These are phyloP conservation scores for Ogataea angusta DNA, from an alignment of 805 yeast genomes.

Conservation along the genomic window DNA sequence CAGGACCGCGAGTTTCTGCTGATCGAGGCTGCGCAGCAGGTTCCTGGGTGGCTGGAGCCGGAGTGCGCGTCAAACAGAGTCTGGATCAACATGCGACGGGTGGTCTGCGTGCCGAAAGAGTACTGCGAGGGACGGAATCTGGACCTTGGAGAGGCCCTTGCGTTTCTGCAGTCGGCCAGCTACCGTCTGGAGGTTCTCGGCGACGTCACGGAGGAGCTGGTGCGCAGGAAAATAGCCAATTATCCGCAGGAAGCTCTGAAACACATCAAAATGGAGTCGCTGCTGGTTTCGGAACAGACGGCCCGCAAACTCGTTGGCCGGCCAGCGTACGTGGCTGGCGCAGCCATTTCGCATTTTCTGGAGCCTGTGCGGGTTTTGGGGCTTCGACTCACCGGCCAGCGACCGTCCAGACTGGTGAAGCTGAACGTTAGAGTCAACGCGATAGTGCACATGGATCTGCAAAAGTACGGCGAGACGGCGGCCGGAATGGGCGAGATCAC, in stretches of 20 bases:
- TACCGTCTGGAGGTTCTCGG: conserved; percentile 30
- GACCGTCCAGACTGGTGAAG: conserved; percentile 1
- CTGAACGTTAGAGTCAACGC: conserved; percentile 12
- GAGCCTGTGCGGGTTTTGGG: conserved; percentile 2
- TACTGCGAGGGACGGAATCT: conserved; percentile 36
- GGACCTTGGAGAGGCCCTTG: conserved; percentile 37
- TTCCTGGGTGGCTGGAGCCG: conserved; percentile 48
- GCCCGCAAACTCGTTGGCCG: conserved; percentile 11
- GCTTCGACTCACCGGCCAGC: neutral
- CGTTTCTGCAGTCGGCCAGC: conserved; percentile 36
- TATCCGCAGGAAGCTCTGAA: conserved; percentile 33
- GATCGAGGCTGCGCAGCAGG: conserved; percentile 43
- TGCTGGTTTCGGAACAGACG: conserved; percentile 16
- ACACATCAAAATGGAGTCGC: conserved; percentile 20
- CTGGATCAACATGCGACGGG: conserved; percentile 46
- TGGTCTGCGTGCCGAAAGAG: conserved; percentile 39
- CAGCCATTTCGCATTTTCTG: conserved; percentile 12
- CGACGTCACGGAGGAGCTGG: conserved; percentile 22
- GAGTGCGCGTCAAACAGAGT: conserved; percentile 46
- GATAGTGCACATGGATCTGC: conserved; percentile 9
- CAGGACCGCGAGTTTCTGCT: conserved; percentile 56
- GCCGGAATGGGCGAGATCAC: conserved; percentile 4
- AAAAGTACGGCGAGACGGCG: conserved; percentile 1
- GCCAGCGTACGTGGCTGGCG: conserved; percentile 14
- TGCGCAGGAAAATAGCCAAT: conserved; percentile 15